These are phyloP conservation scores for Neophaeococcomyces mojaviensis DNA, from an alignment of 2,329 filamentous ascomycete species.

Conservation along the genomic window DNA sequence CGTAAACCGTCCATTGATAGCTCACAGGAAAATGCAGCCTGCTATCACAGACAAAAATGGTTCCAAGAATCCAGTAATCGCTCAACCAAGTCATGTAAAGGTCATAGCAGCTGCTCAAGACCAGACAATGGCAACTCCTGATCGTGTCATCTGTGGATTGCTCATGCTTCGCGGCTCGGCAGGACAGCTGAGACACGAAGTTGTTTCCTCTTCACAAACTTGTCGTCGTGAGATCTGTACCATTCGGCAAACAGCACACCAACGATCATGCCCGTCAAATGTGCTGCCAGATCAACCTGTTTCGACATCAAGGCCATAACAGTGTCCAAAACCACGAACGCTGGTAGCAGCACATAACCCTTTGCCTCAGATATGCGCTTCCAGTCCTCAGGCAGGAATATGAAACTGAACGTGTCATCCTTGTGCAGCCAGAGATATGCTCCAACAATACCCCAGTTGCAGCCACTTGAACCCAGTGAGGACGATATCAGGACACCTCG, in stretches of 20 bases:
- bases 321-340: conserved; percentile 32
- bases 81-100: too few relatives aligned
- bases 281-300: conserved; percentile 35
- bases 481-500: conserved; percentile 37
- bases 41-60: too few relatives aligned
- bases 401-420: conserved; percentile 35
- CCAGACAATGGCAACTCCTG: too few relatives aligned
- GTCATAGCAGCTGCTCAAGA: too few relatives aligned
- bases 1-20: too few relatives aligned
- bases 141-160: too few relatives aligned
- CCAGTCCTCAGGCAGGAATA: conserved; percentile 34
- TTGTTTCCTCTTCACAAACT: neutral
- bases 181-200: neutral
- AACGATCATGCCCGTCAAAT: conserved; percentile 35
- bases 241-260: conserved; percentile 27
- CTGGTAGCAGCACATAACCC: conserved; percentile 31
- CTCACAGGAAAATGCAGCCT: too few relatives aligned
- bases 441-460: conserved; percentile 42
- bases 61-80: too few relatives aligned
- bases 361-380: conserved; percentile 36
- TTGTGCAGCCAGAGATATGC: conserved; percentile 43
- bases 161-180: neutral
- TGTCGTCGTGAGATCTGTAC: conserved; percentile 13
- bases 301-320: conserved; percentile 26
- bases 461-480: conserved; percentile 46